phyloP scores from a whole-genome alignment of 2,329 filamentous ascomycete genomes.

The Xylariaceae sp. region DNA sequence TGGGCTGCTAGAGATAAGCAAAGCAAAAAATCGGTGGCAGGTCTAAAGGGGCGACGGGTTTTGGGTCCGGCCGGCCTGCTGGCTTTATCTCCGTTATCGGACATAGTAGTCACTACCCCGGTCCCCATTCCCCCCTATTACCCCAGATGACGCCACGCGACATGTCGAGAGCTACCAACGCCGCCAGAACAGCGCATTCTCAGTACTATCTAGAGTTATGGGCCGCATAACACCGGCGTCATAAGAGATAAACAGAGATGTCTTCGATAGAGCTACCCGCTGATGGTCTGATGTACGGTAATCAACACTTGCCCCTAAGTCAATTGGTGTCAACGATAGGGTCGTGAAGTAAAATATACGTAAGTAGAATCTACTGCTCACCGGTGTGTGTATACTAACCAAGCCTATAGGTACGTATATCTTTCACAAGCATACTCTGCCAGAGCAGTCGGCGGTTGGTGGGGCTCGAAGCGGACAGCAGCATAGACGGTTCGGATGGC shows the following conservation, averaged over 20 bases:
- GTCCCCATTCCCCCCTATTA: conserved; percentile 5
- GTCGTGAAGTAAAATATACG: too few relatives aligned
- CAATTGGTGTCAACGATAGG: too few relatives aligned
- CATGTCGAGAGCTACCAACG: background rate
- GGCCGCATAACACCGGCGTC: conserved; percentile 3
- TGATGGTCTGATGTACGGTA: too few relatives aligned
- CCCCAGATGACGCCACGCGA: conserved; percentile 15
- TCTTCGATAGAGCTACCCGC: too few relatives aligned
- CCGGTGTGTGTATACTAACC: background rate
- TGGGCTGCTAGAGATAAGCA: too few relatives aligned
- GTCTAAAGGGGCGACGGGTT: too few relatives aligned
- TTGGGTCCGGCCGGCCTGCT: too few relatives aligned
- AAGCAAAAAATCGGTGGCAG: too few relatives aligned
- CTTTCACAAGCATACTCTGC: background rate
- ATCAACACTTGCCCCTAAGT: too few relatives aligned
- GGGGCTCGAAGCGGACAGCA: background rate
- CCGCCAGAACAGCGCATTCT: background rate
- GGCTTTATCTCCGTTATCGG: conserved; percentile 24
- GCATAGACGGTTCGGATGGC: background rate
- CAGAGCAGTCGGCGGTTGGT: conserved; percentile 1
- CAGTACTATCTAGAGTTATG: background rate
- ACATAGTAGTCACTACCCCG: too few relatives aligned
- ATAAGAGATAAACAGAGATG: background rate
- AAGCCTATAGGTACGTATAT: background rate
- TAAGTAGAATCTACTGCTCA: too few relatives aligned